Conservation (phyloP, 208 protist genomes). For the Trypanosoma platydactyli region DNA sequence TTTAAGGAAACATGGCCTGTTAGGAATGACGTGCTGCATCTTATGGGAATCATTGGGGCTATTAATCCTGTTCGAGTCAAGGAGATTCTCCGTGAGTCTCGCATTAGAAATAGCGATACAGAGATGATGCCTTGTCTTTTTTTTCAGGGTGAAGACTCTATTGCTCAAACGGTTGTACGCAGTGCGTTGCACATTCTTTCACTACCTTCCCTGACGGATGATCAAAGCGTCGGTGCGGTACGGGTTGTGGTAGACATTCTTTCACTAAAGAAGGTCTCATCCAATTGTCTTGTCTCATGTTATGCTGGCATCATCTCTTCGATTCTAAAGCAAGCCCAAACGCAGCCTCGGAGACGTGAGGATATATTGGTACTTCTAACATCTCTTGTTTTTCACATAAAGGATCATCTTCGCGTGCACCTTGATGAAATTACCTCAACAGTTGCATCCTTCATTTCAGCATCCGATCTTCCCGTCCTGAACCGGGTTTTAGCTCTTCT, state of each 20-base stretch:
- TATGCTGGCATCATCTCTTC: conserved; percentile 68
- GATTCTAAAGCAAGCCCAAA: conserved; percentile 57
- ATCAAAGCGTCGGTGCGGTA: conserved; percentile 79
- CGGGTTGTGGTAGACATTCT: conserved; percentile 74
- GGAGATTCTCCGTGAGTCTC: conserved; percentile 61
- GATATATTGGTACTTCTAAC: conserved; percentile 60
- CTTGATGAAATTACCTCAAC: conserved; percentile 59
- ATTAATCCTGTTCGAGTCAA: conserved; percentile 83
- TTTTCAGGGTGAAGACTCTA: conserved; percentile 53
- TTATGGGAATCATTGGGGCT: conserved; percentile 91
- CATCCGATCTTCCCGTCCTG: conserved; percentile 60
- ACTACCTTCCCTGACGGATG: conserved; percentile 78
- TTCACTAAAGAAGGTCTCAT: conserved; percentile 58
- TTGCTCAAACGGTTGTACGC: conserved; percentile 71
- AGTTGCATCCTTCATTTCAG: conserved; percentile 52
- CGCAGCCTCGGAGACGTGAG: conserved; percentile 64
- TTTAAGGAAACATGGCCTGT: conserved; percentile 90
- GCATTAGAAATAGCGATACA: conserved; percentile 31
- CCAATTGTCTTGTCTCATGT: conserved; percentile 43
- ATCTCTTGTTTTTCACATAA: conserved; percentile 54
- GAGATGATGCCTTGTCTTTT: conserved; percentile 25
- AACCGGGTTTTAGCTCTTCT: conserved; percentile 68
- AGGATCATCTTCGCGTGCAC: conserved; percentile 69
- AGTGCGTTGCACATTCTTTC: conserved; percentile 79
- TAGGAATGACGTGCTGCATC: conserved; percentile 83